phyloP scores from a whole-genome alignment of 257 asterid genomes.

The Solanum medicagineum region DNA sequence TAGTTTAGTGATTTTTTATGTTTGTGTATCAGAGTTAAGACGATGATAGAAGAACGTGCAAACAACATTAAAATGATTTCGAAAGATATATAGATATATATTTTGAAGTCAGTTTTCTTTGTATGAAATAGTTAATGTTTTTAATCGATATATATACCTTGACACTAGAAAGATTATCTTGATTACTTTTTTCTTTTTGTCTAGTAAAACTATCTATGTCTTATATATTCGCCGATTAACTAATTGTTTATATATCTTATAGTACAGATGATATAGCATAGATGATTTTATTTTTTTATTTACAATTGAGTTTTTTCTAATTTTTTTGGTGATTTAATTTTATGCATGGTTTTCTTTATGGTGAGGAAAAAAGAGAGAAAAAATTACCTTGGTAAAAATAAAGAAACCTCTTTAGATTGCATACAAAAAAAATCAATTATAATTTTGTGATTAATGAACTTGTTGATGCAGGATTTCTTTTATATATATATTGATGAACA shows the following conservation, averaged over 20 bases:
- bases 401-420: background rate
- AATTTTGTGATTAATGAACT: background rate
- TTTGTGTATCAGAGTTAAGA: background rate
- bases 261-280: background rate
- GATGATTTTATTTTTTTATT: background rate
- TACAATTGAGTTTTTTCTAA: background rate
- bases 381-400: background rate
- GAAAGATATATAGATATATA: too few species aligned
- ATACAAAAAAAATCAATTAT: background rate
- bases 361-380: background rate
- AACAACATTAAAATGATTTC: background rate
- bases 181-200: background rate
- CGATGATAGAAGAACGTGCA: background rate
- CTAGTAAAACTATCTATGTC: too few species aligned
- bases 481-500: background rate
- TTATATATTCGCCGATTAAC: too few species aligned
- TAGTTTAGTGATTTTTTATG: background rate
- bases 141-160: background rate
- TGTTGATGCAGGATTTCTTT: background rate
- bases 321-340: background rate
- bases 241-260: background rate
- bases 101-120: too few species aligned
- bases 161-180: background rate
- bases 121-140: background rate
- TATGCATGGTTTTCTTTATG: background rate